phyloP scores from a whole-genome alignment of 495 filamentous ascomycete species.

The Xanthoparmelia taractica region DNA sequence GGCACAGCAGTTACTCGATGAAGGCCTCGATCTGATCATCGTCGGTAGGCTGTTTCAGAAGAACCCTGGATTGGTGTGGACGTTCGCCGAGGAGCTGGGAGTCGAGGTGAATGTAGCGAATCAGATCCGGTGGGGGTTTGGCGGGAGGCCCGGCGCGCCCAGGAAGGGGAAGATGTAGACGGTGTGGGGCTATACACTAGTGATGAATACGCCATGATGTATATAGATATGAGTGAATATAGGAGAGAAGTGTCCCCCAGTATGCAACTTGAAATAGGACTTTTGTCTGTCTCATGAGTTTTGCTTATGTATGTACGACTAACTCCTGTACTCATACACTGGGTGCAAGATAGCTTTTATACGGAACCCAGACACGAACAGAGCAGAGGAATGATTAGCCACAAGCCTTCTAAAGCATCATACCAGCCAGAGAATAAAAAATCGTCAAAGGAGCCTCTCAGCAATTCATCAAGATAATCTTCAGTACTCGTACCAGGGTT shows the following conservation, averaged over 20 bases:
- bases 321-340: neutral
- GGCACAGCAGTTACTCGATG: conserved; percentile 49
- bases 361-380: neutral
- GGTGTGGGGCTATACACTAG: neutral
- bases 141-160: conserved; percentile 27
- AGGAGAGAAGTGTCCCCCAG: neutral
- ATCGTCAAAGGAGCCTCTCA: neutral
- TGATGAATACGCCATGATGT: neutral
- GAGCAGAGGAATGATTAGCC: neutral
- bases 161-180: conserved; percentile 26
- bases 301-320: neutral
- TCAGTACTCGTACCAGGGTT: neutral
- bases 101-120: conserved; percentile 55
- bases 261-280: neutral
- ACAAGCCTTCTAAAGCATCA: neutral
- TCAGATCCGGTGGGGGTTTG: conserved; percentile 56
- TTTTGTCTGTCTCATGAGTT: neutral
- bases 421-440: neutral
- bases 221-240: neutral
- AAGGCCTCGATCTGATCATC: conserved; percentile 51
- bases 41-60: conserved; percentile 61
- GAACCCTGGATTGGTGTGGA: conserved; percentile 60
- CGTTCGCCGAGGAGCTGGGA: conserved; percentile 59
- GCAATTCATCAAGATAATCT: neutral
- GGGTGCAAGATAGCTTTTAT: neutral